Evolutionary conservation across 805 yeast species (phyloP).

Genomic region (Yarrowia divulgata): DNA sequence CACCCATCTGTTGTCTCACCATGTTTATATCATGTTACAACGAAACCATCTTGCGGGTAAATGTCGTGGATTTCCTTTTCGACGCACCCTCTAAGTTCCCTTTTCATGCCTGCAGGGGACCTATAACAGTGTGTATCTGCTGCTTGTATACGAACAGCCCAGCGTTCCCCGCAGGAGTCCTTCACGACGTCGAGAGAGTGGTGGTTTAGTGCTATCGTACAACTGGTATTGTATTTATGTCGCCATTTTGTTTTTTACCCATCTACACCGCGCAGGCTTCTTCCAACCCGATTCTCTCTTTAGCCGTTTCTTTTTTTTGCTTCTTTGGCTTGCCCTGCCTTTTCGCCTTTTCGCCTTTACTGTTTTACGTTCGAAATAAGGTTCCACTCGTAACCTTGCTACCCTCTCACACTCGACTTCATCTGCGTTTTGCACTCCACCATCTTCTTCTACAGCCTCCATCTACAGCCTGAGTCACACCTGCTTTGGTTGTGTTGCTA

Average conservation of each 20-base stretch:
- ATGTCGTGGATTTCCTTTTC: neutral
- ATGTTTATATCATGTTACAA: conserved; percentile 3
- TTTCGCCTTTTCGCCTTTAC: neutral
- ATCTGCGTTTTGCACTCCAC: conserved; percentile 6
- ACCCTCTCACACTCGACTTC: neutral
- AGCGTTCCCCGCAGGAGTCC: conserved; percentile 1
- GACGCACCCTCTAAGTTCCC: conserved; percentile 3
- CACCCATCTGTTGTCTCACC: neutral
- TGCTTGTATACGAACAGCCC: neutral
- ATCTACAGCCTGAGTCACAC: neutral
- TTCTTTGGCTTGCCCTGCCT: neutral
- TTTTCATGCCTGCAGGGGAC: conserved; percentile 17
- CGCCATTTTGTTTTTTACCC: neutral
- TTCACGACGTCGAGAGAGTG: too few relatives aligned
- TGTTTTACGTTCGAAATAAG: neutral
- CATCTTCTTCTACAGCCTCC: conserved; percentile 2
- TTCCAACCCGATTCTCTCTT: neutral
- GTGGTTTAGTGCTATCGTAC: too few relatives aligned
- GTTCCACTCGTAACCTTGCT: conserved; percentile 17
- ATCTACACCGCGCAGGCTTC: neutral
- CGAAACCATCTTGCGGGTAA: neutral
- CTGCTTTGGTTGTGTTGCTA: conserved; percentile 12
- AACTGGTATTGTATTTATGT: too few relatives aligned
- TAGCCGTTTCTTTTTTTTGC: neutral
- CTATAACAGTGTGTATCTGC: neutral